phyloP scores from a whole-genome alignment of 139 green algal species.

The Raphidocelis subcapitata region DNA sequence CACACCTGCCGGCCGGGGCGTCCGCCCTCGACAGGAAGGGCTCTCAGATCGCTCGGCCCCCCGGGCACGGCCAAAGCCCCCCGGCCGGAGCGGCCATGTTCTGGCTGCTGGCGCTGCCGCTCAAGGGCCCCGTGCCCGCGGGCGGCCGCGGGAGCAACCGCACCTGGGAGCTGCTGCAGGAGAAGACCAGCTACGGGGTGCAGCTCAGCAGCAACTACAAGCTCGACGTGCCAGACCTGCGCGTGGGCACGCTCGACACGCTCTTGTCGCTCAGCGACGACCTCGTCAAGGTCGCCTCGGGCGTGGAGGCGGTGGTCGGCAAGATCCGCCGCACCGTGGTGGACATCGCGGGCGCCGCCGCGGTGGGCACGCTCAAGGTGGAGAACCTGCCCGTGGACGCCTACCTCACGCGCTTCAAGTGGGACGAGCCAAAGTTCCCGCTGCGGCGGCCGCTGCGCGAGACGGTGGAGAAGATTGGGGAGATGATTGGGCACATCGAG shows the following conservation, averaged over 20 bases:
- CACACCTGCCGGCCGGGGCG: no score
- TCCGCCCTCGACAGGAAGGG: no score
- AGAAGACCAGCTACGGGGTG: slow-evolving; percentile 59
- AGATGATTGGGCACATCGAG: slow-evolving; percentile 86
- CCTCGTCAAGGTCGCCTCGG: slow-evolving; percentile 77
- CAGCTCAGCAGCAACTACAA: slow-evolving; percentile 58
- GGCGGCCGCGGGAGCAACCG: slow-evolving; percentile 43
- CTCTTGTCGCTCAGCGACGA: slow-evolving; percentile 93
- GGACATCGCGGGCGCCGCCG: slow-evolving; percentile 43
- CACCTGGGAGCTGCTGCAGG: slow-evolving; percentile 73
- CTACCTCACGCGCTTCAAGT: slow-evolving; percentile 46
- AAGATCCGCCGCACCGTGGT: slow-evolving; percentile 83
- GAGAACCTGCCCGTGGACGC: slow-evolving; percentile 30
- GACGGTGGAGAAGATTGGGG: slow-evolving; percentile 86
- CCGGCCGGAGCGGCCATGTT: slow-evolving; percentile 46
- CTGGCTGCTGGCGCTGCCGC: slow-evolving; percentile 78
- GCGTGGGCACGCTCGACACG: slow-evolving; percentile 93
- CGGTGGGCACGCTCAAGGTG: slow-evolving; percentile 35
- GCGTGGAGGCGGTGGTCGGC: slow-evolving; percentile 80
- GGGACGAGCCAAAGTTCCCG: slow-evolving; percentile 98
- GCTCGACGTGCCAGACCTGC: slow-evolving; percentile 87
- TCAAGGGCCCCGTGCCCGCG: no score
- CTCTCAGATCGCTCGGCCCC: no score
- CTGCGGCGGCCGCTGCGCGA: slow-evolving; percentile 82
- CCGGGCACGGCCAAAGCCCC: no score